Evolutionary conservation across 2,329 filamentous ascomycete genomes (phyloP).

Genomic region (Calonectria leucothoes): DNA sequence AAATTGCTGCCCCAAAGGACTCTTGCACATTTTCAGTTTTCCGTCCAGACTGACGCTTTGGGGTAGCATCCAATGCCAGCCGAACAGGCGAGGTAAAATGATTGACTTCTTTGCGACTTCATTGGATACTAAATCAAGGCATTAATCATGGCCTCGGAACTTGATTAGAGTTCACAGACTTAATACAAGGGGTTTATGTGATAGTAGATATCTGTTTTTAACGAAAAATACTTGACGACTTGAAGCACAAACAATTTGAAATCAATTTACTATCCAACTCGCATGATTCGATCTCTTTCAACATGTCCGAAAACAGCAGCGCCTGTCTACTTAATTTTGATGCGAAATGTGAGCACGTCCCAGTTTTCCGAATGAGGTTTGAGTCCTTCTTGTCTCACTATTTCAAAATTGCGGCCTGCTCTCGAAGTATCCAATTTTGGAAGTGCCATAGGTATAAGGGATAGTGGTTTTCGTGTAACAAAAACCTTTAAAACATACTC

Average conservation of each 20-base stretch:
- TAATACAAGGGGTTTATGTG: too few species aligned
- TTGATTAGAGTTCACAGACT: too few species aligned
- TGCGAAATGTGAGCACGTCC: background rate
- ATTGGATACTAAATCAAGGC: background rate
- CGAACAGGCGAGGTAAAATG: background rate
- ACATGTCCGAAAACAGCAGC: too few species aligned
- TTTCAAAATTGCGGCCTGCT: background rate
- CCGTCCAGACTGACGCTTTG: background rate
- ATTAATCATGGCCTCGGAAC: too few species aligned
- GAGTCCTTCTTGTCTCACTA: background rate
- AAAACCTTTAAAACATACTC: conserved; percentile 24
- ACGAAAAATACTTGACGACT: too few species aligned
- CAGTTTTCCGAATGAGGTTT: background rate
- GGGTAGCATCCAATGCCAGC: background rate
- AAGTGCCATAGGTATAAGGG: conserved; percentile 21
- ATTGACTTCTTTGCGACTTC: background rate
- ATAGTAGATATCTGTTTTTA: too few species aligned
- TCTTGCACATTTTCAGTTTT: background rate
- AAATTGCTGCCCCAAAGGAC: background rate
- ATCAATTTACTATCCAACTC: too few species aligned
- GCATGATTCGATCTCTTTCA: too few species aligned
- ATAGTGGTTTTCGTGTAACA: conserved; percentile 24
- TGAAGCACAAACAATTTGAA: too few species aligned
- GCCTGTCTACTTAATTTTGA: background rate
- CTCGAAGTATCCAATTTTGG: background rate